A percentile compares a stretch with the other conserved stretches of the same genome.
Evolutionary conservation across 192 early-diverging fungal genomes (phyloP).

Genomic region (Physocladia obscura): DNA sequence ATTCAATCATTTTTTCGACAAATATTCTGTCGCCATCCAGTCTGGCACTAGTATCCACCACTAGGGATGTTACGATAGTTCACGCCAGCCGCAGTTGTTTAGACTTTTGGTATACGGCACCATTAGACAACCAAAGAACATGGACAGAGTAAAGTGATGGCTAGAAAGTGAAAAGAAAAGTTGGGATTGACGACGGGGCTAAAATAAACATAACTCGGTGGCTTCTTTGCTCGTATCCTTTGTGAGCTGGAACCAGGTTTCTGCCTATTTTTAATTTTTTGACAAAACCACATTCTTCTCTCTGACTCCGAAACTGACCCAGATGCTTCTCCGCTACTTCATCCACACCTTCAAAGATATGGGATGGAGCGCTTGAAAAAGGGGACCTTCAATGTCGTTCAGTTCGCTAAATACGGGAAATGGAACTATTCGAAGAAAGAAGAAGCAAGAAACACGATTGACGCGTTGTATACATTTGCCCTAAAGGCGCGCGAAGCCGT

Average conservation of each 20-base stretch:
- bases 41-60: constrained; percentile 13
- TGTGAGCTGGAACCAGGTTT: too few species aligned
- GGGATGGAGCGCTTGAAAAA: constrained; percentile 1
- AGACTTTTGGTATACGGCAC: constrained; percentile 13
- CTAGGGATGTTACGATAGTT: constrained; percentile 9
- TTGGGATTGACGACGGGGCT: too few species aligned
- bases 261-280: not conserved
- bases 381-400: not conserved
- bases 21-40: constrained; percentile 9
- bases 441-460: not conserved
- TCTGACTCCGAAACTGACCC: not conserved
- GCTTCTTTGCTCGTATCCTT: too few species aligned
- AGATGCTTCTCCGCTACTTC: not conserved
- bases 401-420: constrained; percentile 6
- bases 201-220: too few species aligned
- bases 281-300: not conserved
- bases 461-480: not conserved
- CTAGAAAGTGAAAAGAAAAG: too few species aligned
- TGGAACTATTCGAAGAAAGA: not conserved
- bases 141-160: not conserved
- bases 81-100: constrained; percentile 11
- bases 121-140: not conserved
- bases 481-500: not conserved
- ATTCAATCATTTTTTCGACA: not conserved
- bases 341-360: not conserved